Evolutionary conservation across 164 flowering plant species (phyloP), one percentile per base, ranked within the genome.

Genomic region (Piper betle): DNA sequence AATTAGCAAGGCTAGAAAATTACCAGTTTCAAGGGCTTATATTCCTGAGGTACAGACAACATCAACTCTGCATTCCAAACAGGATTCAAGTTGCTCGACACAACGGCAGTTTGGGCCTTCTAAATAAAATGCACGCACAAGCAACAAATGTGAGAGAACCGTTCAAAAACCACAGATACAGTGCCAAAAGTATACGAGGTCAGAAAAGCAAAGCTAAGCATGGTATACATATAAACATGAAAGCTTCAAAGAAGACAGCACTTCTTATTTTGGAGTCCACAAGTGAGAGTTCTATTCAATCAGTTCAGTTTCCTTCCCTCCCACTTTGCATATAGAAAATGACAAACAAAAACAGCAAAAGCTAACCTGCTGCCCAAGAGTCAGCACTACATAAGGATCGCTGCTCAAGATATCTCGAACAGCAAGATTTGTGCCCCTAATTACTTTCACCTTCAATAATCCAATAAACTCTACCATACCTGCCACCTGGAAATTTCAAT

Each of bases 401-500:
- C 98, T 93, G 64, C 92, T 71, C 61, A 83, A 72, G 87, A 93
- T 81, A 72, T 93, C 98, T 79, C 97, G 78, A 64, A 93, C 57
- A 52, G 97, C 98, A 67, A 93, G 68, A 71, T 87, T 79, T 60
- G 81, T 82, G 62, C 98, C 98, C 71, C 84, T 83, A n/a, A 82
- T 60, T 65, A 93, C 87, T 79, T 84, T 93, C 54, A 93, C 77
- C 81, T 87, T 93, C 75, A 93, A 68, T 59, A 90, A 25, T 52
- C 98, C 98, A 65, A 93, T 90, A 74, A 83, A 90, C 64, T 93
- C 97, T 63, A 84, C 87, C 97, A 93, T 86, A 59, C 91, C 97
- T 69, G 78, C 92, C 94, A 87, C 86, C 59, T 39, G 52, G 37
- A 52, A 46, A 46, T 15, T 2, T 15, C 10, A 46, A 46, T 10